phyloP scores from a whole-genome alignment of 2,329 filamentous ascomycete genomes.

The Didymella arachidicola region DNA sequence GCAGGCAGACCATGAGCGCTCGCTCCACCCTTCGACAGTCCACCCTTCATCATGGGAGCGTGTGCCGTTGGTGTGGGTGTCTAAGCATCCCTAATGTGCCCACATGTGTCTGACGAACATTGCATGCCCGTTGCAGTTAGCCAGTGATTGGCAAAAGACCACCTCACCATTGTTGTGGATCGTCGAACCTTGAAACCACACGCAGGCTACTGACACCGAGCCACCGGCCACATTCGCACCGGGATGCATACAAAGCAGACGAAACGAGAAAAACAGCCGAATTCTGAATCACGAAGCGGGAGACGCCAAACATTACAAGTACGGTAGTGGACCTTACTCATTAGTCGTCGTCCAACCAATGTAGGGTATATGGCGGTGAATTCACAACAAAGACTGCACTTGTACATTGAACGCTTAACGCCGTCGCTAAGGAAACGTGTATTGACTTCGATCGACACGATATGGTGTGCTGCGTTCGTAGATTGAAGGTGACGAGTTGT shows the following conservation, averaged over 20 bases:
- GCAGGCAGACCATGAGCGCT: constrained; percentile 31
- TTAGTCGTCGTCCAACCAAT: not conserved
- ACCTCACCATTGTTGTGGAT: constrained; percentile 28
- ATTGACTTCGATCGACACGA: constrained; percentile 24
- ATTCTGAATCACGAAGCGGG: constrained; percentile 27
- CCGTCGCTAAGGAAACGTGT: constrained; percentile 7
- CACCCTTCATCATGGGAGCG: constrained; percentile 33
- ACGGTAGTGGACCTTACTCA: not conserved
- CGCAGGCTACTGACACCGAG: constrained; percentile 35
- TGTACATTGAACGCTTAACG: not conserved
- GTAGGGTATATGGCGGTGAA: not conserved
- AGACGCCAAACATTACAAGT: constrained; percentile 3
- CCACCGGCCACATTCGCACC: constrained; percentile 27
- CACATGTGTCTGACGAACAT: constrained; percentile 25
- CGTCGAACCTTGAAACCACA: constrained; percentile 44
- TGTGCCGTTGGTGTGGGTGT: constrained; percentile 38
- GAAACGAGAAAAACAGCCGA: constrained; percentile 24
- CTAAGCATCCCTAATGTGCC: constrained; percentile 26
- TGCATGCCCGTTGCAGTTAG: constrained; percentile 30
- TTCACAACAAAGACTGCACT: constrained; percentile 1
- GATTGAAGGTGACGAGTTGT: constrained; percentile 19
- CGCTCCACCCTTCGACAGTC: constrained; percentile 22
- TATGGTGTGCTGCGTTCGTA: constrained; percentile 20
- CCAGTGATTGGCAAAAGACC: constrained; percentile 39
- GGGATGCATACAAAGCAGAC: constrained; percentile 23